Conservation (phyloP, 441 rosid genomes). For the Erodium trifolium region DNA sequence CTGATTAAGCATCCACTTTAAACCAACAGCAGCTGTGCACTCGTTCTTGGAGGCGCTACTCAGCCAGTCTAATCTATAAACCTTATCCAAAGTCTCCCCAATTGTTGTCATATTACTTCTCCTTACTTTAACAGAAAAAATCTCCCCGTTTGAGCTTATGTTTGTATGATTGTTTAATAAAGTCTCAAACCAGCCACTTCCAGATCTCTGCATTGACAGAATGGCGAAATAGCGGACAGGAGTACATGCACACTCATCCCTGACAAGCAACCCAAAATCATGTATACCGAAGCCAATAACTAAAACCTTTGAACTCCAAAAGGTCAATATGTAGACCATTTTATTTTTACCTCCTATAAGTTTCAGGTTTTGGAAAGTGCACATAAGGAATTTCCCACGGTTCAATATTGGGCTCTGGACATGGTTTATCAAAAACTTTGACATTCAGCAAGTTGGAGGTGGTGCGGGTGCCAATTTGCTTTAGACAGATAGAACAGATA, state of each 20-base stretch:
- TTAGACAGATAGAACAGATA: conserved; percentile 55
- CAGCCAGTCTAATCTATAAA: conserved; percentile 80
- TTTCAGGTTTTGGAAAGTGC: conserved; percentile 72
- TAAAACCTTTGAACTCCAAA: conserved; percentile 11
- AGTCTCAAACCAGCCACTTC: conserved; percentile 43
- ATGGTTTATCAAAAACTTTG: conserved; percentile 40
- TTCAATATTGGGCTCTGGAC: conserved; percentile 62
- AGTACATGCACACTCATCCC: conserved; percentile 82
- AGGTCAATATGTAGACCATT: conserved; percentile 4
- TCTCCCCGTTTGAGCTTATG: conserved; percentile 94
- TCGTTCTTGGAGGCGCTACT: conserved; percentile 94
- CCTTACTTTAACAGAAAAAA: conserved; percentile 77
- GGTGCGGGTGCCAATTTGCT: conserved; percentile 42
- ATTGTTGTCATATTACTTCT: conserved; percentile 66
- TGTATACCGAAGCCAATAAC: conserved; percentile 5
- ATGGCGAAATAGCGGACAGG: conserved; percentile 95
- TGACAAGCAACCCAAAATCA: conserved; percentile 26
- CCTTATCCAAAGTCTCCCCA: conserved; percentile 65
- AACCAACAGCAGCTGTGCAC: conserved; percentile 88
- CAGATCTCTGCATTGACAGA: conserved; percentile 93
- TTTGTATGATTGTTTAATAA: conserved; percentile 83
- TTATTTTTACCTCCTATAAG: conserved; percentile 57
- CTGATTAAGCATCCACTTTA: conserved; percentile 99
- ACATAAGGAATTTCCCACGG: conserved; percentile 93
- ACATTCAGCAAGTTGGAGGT: conserved; percentile 35